These are phyloP conservation scores for Schizopora paradoxa DNA, from an alignment of 1,284 basidiomycete genomes.

Conservation along the genomic window DNA sequence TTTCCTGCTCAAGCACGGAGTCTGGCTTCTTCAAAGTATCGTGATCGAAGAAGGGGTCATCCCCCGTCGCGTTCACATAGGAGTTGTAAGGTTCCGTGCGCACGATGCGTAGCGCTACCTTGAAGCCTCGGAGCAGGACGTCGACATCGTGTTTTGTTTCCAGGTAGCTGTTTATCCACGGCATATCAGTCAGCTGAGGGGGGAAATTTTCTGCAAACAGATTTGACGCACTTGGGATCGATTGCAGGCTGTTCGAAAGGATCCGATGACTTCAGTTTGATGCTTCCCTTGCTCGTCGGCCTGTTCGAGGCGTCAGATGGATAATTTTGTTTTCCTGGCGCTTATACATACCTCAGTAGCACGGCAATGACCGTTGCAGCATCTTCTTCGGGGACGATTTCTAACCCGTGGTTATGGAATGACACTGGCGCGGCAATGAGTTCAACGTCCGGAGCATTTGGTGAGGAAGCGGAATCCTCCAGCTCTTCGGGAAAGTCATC, in stretches of 20 bases:
- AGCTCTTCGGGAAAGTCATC: slow-evolving; percentile 15
- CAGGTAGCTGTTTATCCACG: slow-evolving; percentile 9
- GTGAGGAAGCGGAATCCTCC: slow-evolving; percentile 24
- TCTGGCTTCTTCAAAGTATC: background rate
- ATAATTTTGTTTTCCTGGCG: too few relatives aligned
- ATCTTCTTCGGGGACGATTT: slow-evolving; percentile 15
- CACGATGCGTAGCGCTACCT: slow-evolving; percentile 8
- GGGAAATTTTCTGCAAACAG: background rate
- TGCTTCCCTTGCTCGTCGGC: slow-evolving; percentile 16
- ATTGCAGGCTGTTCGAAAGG: slow-evolving; percentile 24
- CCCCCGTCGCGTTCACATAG: slow-evolving; percentile 1
- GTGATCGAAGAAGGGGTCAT: slow-evolving; percentile 7
- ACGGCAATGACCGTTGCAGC: slow-evolving; percentile 17
- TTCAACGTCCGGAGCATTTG: slow-evolving; percentile 29
- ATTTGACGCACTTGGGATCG: slow-evolving; percentile 26
- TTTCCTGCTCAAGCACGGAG: slow-evolving; percentile 3
- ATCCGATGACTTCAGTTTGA: slow-evolving; percentile 22
- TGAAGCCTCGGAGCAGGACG: slow-evolving; percentile 12
- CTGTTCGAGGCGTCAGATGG: slow-evolving; percentile 5
- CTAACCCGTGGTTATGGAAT: slow-evolving; percentile 15
- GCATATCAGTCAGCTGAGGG: background rate
- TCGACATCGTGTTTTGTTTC: slow-evolving; percentile 15
- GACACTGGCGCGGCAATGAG: slow-evolving; percentile 21
- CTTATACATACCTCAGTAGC: slow-evolving; percentile 15
- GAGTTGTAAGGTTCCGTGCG: slow-evolving; percentile 5